Evolutionary conservation across 2,329 filamentous ascomycete genomes (phyloP).

Genomic region (Aspergillus floridensis): DNA sequence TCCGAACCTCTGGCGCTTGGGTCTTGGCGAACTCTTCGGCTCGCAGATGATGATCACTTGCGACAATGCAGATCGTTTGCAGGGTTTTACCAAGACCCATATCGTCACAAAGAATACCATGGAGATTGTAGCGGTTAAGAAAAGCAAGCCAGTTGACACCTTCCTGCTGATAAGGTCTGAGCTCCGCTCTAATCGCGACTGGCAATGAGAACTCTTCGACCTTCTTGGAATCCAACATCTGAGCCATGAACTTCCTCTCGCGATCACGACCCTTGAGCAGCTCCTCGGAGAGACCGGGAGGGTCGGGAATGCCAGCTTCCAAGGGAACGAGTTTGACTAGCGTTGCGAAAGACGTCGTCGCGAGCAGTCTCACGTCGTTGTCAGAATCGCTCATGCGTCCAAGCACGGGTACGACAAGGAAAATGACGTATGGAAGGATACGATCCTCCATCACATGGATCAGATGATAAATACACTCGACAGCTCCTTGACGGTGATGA

Average conservation of each 20-base stretch:
- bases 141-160: slow-evolving; percentile 99
- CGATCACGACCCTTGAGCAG: slow-evolving; percentile 86
- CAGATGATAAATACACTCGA: slow-evolving; percentile 92
- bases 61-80: slow-evolving; percentile 96
- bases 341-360: slow-evolving; percentile 95
- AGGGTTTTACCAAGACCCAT: slow-evolving; percentile 98
- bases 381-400: slow-evolving; percentile 98
- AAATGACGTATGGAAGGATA: slow-evolving; percentile 96
- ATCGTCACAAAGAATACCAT: slow-evolving; percentile 97
- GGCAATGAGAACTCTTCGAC: slow-evolving; percentile 92
- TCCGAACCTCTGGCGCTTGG: slow-evolving; percentile 70
- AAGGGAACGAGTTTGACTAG: slow-evolving; percentile 95
- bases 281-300: slow-evolving; percentile 84
- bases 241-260: slow-evolving; percentile 92
- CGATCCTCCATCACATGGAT: slow-evolving; percentile 97
- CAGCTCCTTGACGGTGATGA: slow-evolving; percentile 84
- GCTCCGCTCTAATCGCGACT: slow-evolving; percentile 92
- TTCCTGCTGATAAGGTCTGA: slow-evolving; percentile 96
- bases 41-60: slow-evolving; percentile 91
- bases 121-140: slow-evolving; percentile 95
- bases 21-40: slow-evolving; percentile 88
- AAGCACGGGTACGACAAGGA: slow-evolving; percentile 94
- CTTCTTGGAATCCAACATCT: slow-evolving; percentile 95
- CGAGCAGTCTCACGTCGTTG: slow-evolving; percentile 88
- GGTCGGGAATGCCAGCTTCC: slow-evolving; percentile 95